A percentile compares a stretch with the other conserved stretches of the same genome.
Evolutionary conservation across 2,329 filamentous ascomycete species (phyloP).

Genomic region (Diplodia intermedia): DNA sequence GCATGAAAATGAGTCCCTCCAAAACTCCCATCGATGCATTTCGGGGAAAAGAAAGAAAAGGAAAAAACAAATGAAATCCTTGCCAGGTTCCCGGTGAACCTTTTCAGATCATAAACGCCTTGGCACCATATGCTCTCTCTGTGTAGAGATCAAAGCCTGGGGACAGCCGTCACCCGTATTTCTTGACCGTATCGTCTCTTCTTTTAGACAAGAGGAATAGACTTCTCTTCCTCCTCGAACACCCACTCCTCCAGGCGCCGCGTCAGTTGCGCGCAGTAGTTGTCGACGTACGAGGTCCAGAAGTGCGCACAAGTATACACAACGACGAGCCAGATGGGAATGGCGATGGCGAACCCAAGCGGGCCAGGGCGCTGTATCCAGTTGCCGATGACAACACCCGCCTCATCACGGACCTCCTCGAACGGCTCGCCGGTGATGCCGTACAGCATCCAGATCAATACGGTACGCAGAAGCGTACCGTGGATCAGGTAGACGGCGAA

Average conservation of each 20-base stretch:
- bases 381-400: constrained; percentile 49
- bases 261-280: constrained; percentile 57
- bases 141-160: background rate
- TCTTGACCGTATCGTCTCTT: background rate
- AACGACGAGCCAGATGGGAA: constrained; percentile 55
- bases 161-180: background rate
- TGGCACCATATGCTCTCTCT: constrained; percentile 4
- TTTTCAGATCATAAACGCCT: constrained; percentile 3
- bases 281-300: constrained; percentile 62
- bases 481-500: constrained; percentile 64
- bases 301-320: constrained; percentile 58
- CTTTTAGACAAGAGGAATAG: constrained; percentile 11
- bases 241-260: constrained; percentile 57
- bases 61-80: background rate
- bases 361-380: constrained; percentile 53
- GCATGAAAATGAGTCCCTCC: background rate
- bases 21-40: background rate
- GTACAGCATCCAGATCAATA: constrained; percentile 61
- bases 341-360: constrained; percentile 52
- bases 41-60: background rate
- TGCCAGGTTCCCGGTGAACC: background rate
- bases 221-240: constrained; percentile 51
- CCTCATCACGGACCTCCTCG: constrained; percentile 48
- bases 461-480: constrained; percentile 60
- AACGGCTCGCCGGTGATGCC: constrained; percentile 57